A percentile compares a stretch with the other conserved stretches of the same genome.
These are phyloP conservation scores for Leccinellum albellum DNA, from an alignment of 768 basidiomycete genomes.

Conservation along the genomic window DNA sequence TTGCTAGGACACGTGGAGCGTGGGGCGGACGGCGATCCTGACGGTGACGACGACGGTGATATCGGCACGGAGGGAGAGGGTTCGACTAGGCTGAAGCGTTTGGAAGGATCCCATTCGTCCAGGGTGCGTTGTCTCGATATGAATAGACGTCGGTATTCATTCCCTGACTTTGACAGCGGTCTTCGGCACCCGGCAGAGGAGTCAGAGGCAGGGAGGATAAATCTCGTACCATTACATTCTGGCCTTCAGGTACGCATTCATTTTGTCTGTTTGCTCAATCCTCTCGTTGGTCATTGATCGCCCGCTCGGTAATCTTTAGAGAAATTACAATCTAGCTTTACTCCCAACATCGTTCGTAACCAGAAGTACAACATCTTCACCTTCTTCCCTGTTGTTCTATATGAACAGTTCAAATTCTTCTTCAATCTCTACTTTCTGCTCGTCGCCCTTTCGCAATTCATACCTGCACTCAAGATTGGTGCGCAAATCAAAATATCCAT, in stretches of 20 bases:
- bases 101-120: conserved; percentile 20
- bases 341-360: conserved; percentile 91
- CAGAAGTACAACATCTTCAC: conserved; percentile 97
- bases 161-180: conserved; percentile 10
- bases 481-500: conserved; percentile 19
- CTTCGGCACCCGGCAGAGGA: conserved; percentile 17
- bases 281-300: conserved; percentile 2
- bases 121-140: conserved; percentile 11
- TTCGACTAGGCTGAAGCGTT: conserved; percentile 25
- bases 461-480: conserved; percentile 96
- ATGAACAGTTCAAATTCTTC: conserved; percentile 99
- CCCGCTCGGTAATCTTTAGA: conserved; percentile 37
- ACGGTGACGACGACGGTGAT: conserved; percentile 37
- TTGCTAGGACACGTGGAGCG: conserved; percentile 36
- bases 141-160: not conserved
- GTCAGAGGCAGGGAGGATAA: conserved; percentile 48
- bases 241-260: conserved; percentile 54
- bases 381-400: conserved; percentile 96
- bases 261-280: not conserved
- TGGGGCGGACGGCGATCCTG: conserved; percentile 33
- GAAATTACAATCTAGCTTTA: conserved; percentile 65
- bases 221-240: conserved; percentile 75
- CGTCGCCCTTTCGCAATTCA: conserved; percentile 92
- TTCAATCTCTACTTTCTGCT: conserved; percentile 98
- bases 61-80: conserved; percentile 32